phyloP scores from a whole-genome alignment of 208 protist species.

The Crithidia mellificae region DNA sequence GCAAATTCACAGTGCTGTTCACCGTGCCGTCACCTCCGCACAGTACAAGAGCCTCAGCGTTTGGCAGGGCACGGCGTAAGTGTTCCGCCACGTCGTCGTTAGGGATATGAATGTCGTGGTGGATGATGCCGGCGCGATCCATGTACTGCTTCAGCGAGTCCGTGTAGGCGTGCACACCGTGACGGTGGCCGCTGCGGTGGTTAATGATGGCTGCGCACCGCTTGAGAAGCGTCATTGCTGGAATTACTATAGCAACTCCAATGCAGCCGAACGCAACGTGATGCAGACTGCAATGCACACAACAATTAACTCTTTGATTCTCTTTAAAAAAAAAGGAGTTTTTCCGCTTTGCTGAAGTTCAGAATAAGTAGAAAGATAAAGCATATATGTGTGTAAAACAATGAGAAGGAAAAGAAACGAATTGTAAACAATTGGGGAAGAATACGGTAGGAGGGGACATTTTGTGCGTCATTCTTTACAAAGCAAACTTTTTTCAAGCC shows the following conservation, averaged over 20 bases:
- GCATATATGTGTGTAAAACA: too few relatives aligned
- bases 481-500: too few relatives aligned
- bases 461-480: too few relatives aligned
- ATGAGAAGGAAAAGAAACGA: too few relatives aligned
- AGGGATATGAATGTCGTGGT: conserved; percentile 59
- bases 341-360: too few relatives aligned
- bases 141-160: conserved; percentile 67
- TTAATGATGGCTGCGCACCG: conserved; percentile 67
- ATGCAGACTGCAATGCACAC: too few relatives aligned
- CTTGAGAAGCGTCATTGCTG: conserved; percentile 34
- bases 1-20: conserved; percentile 65
- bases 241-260: background rate
- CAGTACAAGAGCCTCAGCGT: conserved; percentile 52
- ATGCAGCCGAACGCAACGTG: background rate
- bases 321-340: too few relatives aligned
- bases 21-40: conserved; percentile 83
- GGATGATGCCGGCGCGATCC: conserved; percentile 64
- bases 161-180: conserved; percentile 45
- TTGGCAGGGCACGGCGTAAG: conserved; percentile 16
- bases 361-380: too few relatives aligned
- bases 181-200: conserved; percentile 67
- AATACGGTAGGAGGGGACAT: too few relatives aligned
- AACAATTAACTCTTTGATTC: too few relatives aligned
- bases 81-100: conserved; percentile 29
- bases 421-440: too few relatives aligned